Evolutionary conservation across 108 stramenopile species (phyloP), one percentile per base, ranked within the genome.

Genomic region (Cyclotella choctawhatcheeana): DNA sequence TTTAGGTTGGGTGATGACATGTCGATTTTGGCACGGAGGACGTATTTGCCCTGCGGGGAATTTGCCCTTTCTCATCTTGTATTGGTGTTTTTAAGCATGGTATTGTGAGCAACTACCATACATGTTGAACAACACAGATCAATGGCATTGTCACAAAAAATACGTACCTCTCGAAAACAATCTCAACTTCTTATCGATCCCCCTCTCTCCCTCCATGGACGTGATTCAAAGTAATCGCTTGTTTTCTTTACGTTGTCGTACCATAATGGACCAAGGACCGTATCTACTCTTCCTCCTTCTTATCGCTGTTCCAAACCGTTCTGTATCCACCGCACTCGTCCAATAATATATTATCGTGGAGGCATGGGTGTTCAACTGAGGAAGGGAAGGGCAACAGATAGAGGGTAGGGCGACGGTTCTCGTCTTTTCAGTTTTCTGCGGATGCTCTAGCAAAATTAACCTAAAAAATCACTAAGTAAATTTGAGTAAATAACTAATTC

Each of bases 1-100:
- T 97, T 97, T 33, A 97, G 82, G 59, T 97, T 97, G 14, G 94
- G 92, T 0, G 88, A 89, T 1, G 93, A 47, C 94, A 97, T 95
- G 77, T 95, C 93, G 64, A 97, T 97, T 82, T 97, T 97, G 27
- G 94, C 94, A 8, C 96, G 84, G 0, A 95, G 56, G 33, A 93
- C 80, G 63, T 92, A 89, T 37, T 77, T 87, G 33, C 93, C n/a
- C 93, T 53, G 92, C 91, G 35, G 69, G 64, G 58, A 45, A 88
- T 18, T 88, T 70, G 37, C 93, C 91, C 16, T 76, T 64, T 64
- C 65, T 76, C 93, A 95, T 95, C 81, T 92, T 56, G 13, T 7
- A 1, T 2, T 30, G 29, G n/a, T 30, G 29, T 56, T 12, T 2
- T 2, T 22, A 1, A 48, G 12, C 12, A 48, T n/a, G 17, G 17